Evolutionary conservation across 306 rosid genomes (phyloP).

Genomic region (Lablab purpureus): DNA sequence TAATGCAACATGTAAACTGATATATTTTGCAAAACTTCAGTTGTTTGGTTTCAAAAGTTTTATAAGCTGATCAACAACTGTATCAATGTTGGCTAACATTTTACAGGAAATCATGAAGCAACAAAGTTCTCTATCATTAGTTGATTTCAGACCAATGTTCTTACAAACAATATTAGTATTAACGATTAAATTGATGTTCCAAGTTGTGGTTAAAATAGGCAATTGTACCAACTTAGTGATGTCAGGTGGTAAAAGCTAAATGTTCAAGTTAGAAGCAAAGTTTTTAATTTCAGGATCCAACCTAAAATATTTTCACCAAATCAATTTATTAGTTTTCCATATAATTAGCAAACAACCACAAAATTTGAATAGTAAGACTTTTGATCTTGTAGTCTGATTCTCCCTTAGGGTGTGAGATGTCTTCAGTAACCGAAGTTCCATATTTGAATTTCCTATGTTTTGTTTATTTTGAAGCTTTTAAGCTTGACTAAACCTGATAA

Average conservation of each 20-base stretch:
- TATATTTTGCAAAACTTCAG: constrained; percentile 33
- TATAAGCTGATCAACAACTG: constrained; percentile 64
- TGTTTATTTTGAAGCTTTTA: background rate
- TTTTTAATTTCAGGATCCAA: background rate
- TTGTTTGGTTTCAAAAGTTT: constrained; percentile 65
- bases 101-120: constrained; percentile 77
- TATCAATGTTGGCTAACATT: constrained; percentile 67
- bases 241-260: background rate
- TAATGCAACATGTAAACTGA: constrained; percentile 28
- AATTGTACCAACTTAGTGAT: background rate
- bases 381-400: constrained; percentile 64
- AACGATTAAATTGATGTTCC: background rate
- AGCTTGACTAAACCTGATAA: constrained; percentile 15
- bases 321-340: background rate
- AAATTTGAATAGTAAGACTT: constrained; percentile 16
- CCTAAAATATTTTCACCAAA: background rate
- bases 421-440: constrained; percentile 55
- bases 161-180: constrained; percentile 14
- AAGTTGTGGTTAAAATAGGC: background rate
- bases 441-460: constrained; percentile 17
- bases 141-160: constrained; percentile 65
- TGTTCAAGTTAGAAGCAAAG: background rate
- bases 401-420: constrained; percentile 66
- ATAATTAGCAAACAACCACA: background rate
- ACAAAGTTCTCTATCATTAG: constrained; percentile 62